These are phyloP conservation scores for Pelargonium citronellum DNA, from an alignment of 441 rosid genomes.

Conservation along the genomic window DNA sequence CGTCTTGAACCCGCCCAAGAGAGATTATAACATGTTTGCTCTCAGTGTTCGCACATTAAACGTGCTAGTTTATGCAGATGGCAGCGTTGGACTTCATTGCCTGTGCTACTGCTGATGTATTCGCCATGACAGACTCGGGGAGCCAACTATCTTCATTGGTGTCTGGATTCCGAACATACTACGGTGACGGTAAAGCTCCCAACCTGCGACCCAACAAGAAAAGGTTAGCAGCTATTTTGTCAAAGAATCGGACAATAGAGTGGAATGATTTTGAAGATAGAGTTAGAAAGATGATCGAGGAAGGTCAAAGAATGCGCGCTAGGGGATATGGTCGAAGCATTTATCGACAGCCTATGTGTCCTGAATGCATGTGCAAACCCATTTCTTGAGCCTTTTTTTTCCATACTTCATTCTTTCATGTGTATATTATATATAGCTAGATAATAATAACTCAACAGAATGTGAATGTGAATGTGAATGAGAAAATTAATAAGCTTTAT, in stretches of 20 bases:
- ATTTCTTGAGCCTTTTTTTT: neutral
- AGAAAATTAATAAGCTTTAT: constrained; percentile 17
- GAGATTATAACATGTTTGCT: constrained; percentile 17
- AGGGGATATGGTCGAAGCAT: constrained; percentile 73
- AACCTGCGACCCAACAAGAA: constrained; percentile 82
- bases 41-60: neutral
- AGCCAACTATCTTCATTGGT: constrained; percentile 85
- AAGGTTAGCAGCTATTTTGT: constrained; percentile 75
- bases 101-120: constrained; percentile 79
- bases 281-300: constrained; percentile 65
- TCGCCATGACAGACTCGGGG: constrained; percentile 95
- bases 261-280: constrained; percentile 67
- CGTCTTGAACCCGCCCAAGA: too few species aligned
- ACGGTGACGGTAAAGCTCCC: constrained; percentile 62
- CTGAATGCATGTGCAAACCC: constrained; percentile 75
- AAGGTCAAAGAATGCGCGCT: constrained; percentile 51
- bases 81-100: constrained; percentile 89
- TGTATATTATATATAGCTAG: too few species aligned
- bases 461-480: neutral
- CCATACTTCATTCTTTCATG: neutral
- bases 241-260: constrained; percentile 43
- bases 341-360: constrained; percentile 80
- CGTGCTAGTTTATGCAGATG: constrained; percentile 37
- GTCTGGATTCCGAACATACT: constrained; percentile 83
- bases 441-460: neutral